Conservation (phyloP, 2,329 filamentous ascomycete genomes). For the Fusarium metavorans region DNA sequence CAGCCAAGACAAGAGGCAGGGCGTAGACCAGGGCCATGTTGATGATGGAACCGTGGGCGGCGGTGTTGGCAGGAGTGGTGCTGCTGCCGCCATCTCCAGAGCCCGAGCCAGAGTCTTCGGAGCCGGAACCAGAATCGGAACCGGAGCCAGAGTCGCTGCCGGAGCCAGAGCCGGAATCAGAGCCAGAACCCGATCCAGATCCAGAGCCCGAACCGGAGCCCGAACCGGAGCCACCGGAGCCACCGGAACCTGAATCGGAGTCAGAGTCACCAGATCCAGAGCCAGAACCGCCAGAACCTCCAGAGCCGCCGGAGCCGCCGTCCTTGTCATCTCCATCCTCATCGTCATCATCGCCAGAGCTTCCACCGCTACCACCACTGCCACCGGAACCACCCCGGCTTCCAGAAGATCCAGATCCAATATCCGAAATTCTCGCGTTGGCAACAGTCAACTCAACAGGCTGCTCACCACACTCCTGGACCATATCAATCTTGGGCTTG, state of each 20-base stretch:
- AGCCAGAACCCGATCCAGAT: not conserved
- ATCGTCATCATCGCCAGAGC: not conserved
- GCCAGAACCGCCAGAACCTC: not conserved
- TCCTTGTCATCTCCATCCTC: not conserved
- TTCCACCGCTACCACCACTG: not conserved
- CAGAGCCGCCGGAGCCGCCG: not conserved
- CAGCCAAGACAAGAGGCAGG: not conserved
- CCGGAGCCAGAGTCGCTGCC: not conserved
- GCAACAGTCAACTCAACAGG: constrained; percentile 12
- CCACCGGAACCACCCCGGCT: not conserved
- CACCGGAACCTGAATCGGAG: not conserved
- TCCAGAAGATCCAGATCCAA: not conserved
- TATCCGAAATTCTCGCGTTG: not conserved
- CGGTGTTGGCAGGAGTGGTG: not conserved
- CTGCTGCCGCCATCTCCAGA: not conserved
- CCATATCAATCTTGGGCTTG: constrained; percentile 12
- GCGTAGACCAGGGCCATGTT: not conserved
- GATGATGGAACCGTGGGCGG: not conserved
- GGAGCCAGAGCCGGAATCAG: not conserved
- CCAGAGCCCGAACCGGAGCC: not conserved
- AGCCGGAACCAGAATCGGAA: not conserved
- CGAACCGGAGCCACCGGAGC: not conserved
- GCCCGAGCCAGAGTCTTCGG: not conserved
- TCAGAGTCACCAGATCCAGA: not conserved
- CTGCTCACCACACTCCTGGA: constrained; percentile 15